These are phyloP conservation scores for Speleostelium caveatum DNA, from an alignment of 78 protist species.

Conservation along the genomic window DNA sequence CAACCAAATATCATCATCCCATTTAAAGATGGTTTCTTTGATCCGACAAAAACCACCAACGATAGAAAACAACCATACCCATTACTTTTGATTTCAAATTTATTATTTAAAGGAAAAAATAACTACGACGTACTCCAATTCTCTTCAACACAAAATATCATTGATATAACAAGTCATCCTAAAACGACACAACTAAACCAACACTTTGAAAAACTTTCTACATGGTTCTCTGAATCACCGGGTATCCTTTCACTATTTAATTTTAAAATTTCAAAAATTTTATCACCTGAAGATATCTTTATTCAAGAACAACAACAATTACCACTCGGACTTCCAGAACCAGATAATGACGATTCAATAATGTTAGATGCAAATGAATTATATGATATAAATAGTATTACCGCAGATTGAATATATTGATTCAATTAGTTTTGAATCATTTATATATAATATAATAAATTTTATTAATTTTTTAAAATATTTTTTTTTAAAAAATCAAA, in stretches of 20 bases:
- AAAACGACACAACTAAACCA: neutral
- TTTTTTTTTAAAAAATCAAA: too few relatives aligned
- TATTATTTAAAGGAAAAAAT: conserved; percentile 13
- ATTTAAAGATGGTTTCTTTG: conserved; percentile 12
- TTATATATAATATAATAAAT: too few relatives aligned
- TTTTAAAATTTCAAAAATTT: neutral
- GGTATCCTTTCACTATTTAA: conserved; percentile 8
- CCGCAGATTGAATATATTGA: too few relatives aligned
- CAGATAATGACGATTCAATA: too few relatives aligned
- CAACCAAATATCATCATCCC: neutral
- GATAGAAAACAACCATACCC: conserved; percentile 6
- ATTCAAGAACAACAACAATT: too few relatives aligned
- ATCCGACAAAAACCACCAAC: neutral
- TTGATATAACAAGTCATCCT: neutral
- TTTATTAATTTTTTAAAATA: too few relatives aligned
- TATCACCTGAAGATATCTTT: too few relatives aligned
- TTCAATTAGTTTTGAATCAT: too few relatives aligned
- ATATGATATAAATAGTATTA: too few relatives aligned
- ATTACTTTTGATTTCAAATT: conserved; percentile 29
- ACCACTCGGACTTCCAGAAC: too few relatives aligned
- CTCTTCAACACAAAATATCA: neutral
- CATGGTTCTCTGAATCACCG: conserved; percentile 10
- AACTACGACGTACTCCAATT: neutral
- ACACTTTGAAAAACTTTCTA: neutral
- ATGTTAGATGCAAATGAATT: too few relatives aligned